These are phyloP conservation scores for Suillus brevipes DNA, from an alignment of 768 basidiomycete species.

Conservation along the genomic window DNA sequence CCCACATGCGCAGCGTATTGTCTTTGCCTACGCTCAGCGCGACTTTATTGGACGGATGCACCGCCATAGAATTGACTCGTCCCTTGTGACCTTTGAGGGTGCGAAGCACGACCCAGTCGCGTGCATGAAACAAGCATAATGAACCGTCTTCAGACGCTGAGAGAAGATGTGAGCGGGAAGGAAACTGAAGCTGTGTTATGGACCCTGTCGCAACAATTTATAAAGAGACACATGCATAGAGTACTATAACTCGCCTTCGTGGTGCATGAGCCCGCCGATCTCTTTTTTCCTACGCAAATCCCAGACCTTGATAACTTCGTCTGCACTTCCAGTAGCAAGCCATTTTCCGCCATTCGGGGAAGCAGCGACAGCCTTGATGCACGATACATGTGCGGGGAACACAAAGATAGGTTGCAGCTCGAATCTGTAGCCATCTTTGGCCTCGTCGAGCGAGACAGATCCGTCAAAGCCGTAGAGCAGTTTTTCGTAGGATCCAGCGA, in stretches of 20 bases:
- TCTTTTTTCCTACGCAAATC: slow-evolving; percentile 90
- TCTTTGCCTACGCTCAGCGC: slow-evolving; percentile 92
- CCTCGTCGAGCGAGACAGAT: slow-evolving; percentile 37
- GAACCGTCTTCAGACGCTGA: slow-evolving; percentile 94
- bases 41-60: slow-evolving; percentile 92
- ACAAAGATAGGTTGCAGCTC: slow-evolving; percentile 82
- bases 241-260: slow-evolving; percentile 64
- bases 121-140: slow-evolving; percentile 84
- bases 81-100: slow-evolving; percentile 92
- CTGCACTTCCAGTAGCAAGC: slow-evolving; percentile 93
- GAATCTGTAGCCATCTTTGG: slow-evolving; percentile 31
- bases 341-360: slow-evolving; percentile 91
- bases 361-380: slow-evolving; percentile 86
- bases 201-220: slow-evolving; percentile 57
- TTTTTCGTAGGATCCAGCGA: slow-evolving; percentile 96
- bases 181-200: slow-evolving; percentile 85
- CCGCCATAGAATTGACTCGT: slow-evolving; percentile 83
- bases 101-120: slow-evolving; percentile 92
- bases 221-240: slow-evolving; percentile 1
- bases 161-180: slow-evolving; percentile 85
- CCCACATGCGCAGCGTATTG: slow-evolving; percentile 94
- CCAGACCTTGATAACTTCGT: slow-evolving; percentile 98
- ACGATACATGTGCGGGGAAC: slow-evolving; percentile 95
- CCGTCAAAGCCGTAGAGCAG: slow-evolving; percentile 89
- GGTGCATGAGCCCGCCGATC: slow-evolving; percentile 92